A percentile compares a stretch with the other conserved stretches of the same genome.
These are phyloP conservation scores for Saccharomycopsis capsularis DNA, from an alignment of 805 yeast genomes.

Conservation along the genomic window DNA sequence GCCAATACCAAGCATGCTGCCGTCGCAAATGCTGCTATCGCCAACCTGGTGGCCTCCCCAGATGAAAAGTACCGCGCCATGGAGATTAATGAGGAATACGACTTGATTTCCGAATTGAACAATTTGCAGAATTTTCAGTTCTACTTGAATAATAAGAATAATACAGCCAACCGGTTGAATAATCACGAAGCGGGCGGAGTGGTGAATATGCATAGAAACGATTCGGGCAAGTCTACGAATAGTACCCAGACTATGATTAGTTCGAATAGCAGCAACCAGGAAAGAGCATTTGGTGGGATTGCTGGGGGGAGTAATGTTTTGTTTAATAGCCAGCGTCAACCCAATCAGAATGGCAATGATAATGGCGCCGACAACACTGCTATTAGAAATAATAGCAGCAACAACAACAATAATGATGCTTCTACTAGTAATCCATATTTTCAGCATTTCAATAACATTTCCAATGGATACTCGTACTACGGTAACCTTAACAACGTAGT, in stretches of 20 bases:
- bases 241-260: conserved; percentile 21
- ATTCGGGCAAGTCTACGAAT: conserved; percentile 19
- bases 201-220: conserved; percentile 14
- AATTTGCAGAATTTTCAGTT: conserved; percentile 21
- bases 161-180: no score
- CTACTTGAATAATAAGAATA: conserved; percentile 2
- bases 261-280: conserved; percentile 7
- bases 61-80: neutral
- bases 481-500: conserved; percentile 13
- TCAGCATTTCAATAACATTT: conserved; percentile 24
- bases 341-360: neutral
- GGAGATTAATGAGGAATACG: conserved; percentile 18
- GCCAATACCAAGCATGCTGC: neutral
- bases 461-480: conserved; percentile 35
- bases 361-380: neutral
- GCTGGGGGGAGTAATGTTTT: no score
- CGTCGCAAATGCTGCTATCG: neutral
- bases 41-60: neutral
- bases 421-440: conserved; percentile 7
- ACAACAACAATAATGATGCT: conserved; percentile 6
- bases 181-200: neutral
- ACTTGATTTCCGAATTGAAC: conserved; percentile 20
- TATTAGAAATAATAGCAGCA: neutral
- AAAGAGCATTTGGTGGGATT: neutral
- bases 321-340: neutral